A percentile compares a stretch with the other conserved stretches of the same genome.
Evolutionary conservation across 1,139 yeast species (phyloP).

Genomic region (Debaryomyces sp.): DNA sequence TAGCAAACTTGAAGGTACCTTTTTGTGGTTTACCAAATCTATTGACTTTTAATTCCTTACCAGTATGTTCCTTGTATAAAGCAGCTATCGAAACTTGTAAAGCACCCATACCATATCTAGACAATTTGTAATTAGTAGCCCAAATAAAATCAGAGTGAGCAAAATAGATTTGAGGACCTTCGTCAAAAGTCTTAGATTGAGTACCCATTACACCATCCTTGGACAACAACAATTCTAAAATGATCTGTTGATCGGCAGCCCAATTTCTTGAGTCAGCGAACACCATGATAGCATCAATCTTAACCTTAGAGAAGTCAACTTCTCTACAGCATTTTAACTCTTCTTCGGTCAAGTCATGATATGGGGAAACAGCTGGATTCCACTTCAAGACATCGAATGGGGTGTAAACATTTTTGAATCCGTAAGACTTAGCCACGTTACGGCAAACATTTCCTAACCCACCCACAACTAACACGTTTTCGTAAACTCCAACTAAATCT

Average conservation of each 20-base stretch:
- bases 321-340: conserved; percentile 58
- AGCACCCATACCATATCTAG: conserved; percentile 90
- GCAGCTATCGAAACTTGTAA: conserved; percentile 85
- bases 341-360: conserved; percentile 73
- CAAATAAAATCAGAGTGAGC: conserved; percentile 89
- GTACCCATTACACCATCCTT: conserved; percentile 85
- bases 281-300: conserved; percentile 72
- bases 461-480: conserved; percentile 80
- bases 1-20: conserved; percentile 80
- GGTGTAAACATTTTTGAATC: conserved; percentile 73
- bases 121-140: conserved; percentile 81
- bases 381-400: conserved; percentile 82
- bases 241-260: conserved; percentile 90
- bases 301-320: conserved; percentile 64
- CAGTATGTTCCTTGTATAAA: conserved; percentile 77
- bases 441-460: conserved; percentile 85
- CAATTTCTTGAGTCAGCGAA: conserved; percentile 86
- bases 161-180: conserved; percentile 81
- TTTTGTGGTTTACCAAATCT: conserved; percentile 86
- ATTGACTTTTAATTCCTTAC: conserved; percentile 72
- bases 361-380: conserved; percentile 85
- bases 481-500: conserved; percentile 64
- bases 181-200: conserved; percentile 63
- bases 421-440: conserved; percentile 75
- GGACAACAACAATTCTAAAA: conserved; percentile 72